phyloP scores from a whole-genome alignment of 176 grass and related monocot genomes.

The Cenchrus americanus region DNA sequence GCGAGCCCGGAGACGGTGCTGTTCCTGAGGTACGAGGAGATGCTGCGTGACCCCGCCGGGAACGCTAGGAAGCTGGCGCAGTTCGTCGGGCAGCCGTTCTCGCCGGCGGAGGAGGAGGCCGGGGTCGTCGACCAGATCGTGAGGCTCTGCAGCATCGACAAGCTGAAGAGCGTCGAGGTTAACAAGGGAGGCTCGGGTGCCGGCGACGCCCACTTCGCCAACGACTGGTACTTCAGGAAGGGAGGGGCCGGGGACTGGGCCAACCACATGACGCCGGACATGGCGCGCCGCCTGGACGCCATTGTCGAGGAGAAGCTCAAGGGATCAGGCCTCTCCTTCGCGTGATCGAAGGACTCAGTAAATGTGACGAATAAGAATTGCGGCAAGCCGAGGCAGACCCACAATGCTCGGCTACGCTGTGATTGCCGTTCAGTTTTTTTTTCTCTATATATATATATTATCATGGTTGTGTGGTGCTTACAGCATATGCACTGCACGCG shows the following conservation, averaged over 20 bases:
- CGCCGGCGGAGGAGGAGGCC: not conserved
- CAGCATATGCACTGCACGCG: no score
- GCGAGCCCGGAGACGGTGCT: not conserved
- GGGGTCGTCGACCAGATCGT: slow-evolving; percentile 19
- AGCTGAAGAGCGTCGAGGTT: not conserved
- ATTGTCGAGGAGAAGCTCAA: slow-evolving; percentile 26
- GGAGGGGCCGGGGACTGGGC: slow-evolving; percentile 36
- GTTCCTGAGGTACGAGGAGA: slow-evolving; percentile 54
- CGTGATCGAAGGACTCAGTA: not conserved
- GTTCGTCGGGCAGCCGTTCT: slow-evolving; percentile 41
- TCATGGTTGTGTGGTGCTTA: no score
- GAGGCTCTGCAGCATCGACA: slow-evolving; percentile 36
- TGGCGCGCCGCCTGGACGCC: slow-evolving; percentile 36
- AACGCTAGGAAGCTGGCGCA: slow-evolving; percentile 20
- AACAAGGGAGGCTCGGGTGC: not conserved
- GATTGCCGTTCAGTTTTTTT: no score
- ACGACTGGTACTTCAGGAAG: slow-evolving; percentile 24
- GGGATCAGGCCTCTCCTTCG: not conserved
- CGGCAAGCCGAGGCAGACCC: not conserved
- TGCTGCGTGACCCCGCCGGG: slow-evolving; percentile 13
- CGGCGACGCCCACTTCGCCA: not conserved
- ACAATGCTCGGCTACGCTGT: no score
- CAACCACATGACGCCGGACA: slow-evolving; percentile 48
- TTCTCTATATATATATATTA: no score
- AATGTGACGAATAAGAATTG: not conserved